Base-by-base conservation (phyloP, 1,284 basidiomycete genomes). In the Tilletia walkeri region DNA sequence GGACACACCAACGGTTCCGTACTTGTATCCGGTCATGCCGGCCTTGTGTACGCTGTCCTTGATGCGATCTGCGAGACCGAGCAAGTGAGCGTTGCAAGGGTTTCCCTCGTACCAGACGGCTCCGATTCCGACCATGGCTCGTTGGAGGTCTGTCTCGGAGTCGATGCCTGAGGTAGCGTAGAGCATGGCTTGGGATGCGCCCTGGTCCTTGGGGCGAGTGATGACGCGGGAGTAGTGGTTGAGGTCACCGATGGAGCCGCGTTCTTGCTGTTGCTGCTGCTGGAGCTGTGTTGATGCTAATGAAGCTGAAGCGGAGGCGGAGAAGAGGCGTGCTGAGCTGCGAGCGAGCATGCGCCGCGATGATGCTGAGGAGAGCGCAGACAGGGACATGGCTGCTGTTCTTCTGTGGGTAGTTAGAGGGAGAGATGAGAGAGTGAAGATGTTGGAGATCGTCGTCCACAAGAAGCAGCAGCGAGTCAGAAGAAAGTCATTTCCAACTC, bases 81-180 rank as follows among this genome's bases (percentile, higher is more conserved):
- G 75, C 36, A 84, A 75, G 69, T 84, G 82, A n/a, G 78, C 72
- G 68, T 84, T 82, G 75, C 82, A 82, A 4, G 82, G 82, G 71
- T 82, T 82, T 20, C 82, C 80, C 67, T 82, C 80, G 74, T 82
- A 82, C 82, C 82, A 83, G 56, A 83, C 76, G 47, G 75, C 75
- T 24, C 76, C 81, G 53, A 83, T 79, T 56, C 82, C 82, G 48
- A 83, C 77, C 82, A 82, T 82, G 20, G 82, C 81, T 9, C 80
- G 69, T 65, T 74, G 73, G 66, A 83, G 75, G 68, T 83, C 82
- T 49, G 82, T 78, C 65, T 82, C 81, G 47, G 14, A 54, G 56
- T 77, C 70, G 66, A 82, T 82, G 47, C 81, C 80, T 10, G 78
- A 74, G 47, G 82, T 83, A 53, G 80, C 80, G 69, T 83, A 82